Conservation (phyloP, 1,284 basidiomycete genomes). For the Meira miltonrushii region DNA sequence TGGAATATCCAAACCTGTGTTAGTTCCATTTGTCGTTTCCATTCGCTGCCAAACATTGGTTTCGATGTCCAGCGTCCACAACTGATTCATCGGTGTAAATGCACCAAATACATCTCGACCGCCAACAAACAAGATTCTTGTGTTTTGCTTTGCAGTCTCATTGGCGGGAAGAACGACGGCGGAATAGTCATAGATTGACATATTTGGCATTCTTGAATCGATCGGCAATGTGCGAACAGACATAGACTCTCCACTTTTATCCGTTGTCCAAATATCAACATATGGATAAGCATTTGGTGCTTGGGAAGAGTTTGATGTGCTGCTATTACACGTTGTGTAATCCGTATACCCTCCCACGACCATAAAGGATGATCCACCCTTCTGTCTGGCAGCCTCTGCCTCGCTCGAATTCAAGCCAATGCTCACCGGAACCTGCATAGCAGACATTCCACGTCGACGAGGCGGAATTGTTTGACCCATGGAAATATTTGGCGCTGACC, state of each 20-base stretch:
- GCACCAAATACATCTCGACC: slow-evolving; percentile 14
- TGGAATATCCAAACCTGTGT: slow-evolving; percentile 29
- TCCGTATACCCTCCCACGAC: slow-evolving; percentile 8
- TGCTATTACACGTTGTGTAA: slow-evolving; percentile 3
- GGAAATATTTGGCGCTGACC: slow-evolving; percentile 10
- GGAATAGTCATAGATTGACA: slow-evolving; percentile 8
- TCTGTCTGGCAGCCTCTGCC: background rate
- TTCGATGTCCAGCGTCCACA: slow-evolving; percentile 43
- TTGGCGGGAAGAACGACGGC: slow-evolving; percentile 15
- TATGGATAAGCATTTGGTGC: slow-evolving; percentile 21
- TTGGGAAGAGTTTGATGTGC: background rate
- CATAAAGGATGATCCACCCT: slow-evolving; percentile 9
- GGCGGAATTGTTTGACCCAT: slow-evolving; percentile 10
- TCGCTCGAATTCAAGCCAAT: background rate
- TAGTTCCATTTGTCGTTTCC: slow-evolving; percentile 10
- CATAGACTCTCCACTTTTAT: slow-evolving; percentile 9
- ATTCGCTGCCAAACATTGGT: slow-evolving; percentile 36
- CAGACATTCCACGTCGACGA: slow-evolving; percentile 4
- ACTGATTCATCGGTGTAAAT: slow-evolving; percentile 19
- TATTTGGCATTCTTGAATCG: background rate
- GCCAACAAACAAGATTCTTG: slow-evolving; percentile 23
- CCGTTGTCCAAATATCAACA: slow-evolving; percentile 51
- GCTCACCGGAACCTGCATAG: slow-evolving; percentile 5
- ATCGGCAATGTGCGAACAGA: slow-evolving; percentile 15
- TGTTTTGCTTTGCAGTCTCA: slow-evolving; percentile 6